These are phyloP conservation scores for Lunularia cruciata DNA, from an alignment of 225 moss, liverwort and hornwort species.

Conservation along the genomic window DNA sequence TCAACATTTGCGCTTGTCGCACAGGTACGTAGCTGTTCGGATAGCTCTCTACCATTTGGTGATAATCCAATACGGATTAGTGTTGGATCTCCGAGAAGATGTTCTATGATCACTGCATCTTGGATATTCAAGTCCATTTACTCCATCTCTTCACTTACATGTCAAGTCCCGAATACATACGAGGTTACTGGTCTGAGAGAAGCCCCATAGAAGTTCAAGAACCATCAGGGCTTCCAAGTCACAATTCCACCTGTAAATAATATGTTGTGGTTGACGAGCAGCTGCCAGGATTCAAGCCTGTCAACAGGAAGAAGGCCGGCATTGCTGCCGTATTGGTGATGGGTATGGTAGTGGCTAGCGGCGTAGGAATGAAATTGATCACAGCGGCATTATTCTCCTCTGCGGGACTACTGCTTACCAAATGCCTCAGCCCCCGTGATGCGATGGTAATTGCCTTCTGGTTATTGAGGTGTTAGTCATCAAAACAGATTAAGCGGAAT, in stretches of 20 bases:
- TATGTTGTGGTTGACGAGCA: slow-evolving; percentile 26
- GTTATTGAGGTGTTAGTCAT: too few species aligned
- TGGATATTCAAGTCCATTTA: too few species aligned
- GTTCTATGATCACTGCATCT: too few species aligned
- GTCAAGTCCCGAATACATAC: too few species aligned
- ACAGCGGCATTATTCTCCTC: slow-evolving; percentile 72
- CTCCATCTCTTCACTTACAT: too few species aligned
- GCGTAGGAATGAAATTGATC: slow-evolving; percentile 64
- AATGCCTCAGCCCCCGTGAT: slow-evolving; percentile 72
- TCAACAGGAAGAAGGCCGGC: slow-evolving; percentile 67
- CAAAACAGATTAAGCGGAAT: too few species aligned
- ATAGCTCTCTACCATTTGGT: too few species aligned
- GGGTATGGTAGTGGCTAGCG: slow-evolving; percentile 73
- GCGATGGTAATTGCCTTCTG: slow-evolving; percentile 60
- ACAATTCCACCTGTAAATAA: slow-evolving; percentile 6
- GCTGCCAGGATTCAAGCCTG: slow-evolving; percentile 83
- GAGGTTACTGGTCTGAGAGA: too few species aligned
- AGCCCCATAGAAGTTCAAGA: too few species aligned
- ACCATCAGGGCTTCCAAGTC: not conserved
- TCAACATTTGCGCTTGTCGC: slow-evolving; percentile 88
- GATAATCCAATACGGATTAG: too few species aligned
- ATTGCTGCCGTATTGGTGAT: slow-evolving; percentile 63
- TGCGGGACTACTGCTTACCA: slow-evolving; percentile 57
- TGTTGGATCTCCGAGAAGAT: too few species aligned
- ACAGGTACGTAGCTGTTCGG: too few species aligned